These are phyloP conservation scores for Zygosaccharomyces gambellarensis DNA, from an alignment of 805 yeast species.

Conservation along the genomic window DNA sequence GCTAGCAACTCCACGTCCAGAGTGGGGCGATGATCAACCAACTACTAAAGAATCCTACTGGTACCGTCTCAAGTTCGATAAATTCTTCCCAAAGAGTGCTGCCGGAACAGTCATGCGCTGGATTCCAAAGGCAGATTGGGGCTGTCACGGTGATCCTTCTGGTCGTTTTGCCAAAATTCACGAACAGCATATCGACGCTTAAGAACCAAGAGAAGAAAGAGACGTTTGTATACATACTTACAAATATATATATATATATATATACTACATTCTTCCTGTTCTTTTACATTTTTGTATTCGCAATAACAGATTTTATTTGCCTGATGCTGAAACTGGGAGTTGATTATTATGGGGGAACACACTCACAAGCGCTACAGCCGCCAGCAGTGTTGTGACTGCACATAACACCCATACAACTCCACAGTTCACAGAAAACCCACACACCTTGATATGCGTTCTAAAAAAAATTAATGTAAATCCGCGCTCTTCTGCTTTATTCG, in stretches of 20 bases:
- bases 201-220: background rate
- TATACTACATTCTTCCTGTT: too few species aligned
- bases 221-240: background rate
- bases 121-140: slow-evolving; percentile 99
- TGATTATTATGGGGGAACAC: too few species aligned
- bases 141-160: slow-evolving; percentile 97
- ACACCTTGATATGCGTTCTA: too few species aligned
- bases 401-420: too few species aligned
- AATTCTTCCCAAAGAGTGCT: slow-evolving; percentile 86
- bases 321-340: too few species aligned
- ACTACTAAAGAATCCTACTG: slow-evolving; percentile 98
- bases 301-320: too few species aligned
- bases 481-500: too few species aligned
- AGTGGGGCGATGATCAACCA: slow-evolving; percentile 95
- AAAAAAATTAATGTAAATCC: too few species aligned
- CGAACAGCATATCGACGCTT: slow-evolving; percentile 53
- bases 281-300: too few species aligned
- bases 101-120: slow-evolving; percentile 98
- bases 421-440: too few species aligned
- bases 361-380: too few species aligned
- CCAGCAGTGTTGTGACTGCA: too few species aligned
- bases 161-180: slow-evolving; percentile 95
- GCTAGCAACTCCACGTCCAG: slow-evolving; percentile 83
- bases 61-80: slow-evolving; percentile 96
- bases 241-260: background rate